Base-by-base conservation (phyloP, 768 basidiomycete species). In the Phylloporus sp. region DNA sequence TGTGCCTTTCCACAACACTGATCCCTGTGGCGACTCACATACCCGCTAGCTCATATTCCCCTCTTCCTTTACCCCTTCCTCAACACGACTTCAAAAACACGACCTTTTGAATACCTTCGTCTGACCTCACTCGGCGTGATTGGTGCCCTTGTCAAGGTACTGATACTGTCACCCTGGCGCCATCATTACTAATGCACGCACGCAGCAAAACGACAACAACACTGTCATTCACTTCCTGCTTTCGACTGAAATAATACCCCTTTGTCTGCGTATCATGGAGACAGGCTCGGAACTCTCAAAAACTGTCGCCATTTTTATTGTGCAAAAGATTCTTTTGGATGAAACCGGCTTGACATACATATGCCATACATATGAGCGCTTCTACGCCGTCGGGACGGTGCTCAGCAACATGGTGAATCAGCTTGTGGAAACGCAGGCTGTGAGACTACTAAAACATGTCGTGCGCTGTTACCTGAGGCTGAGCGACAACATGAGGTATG, bases 81-180 rank as follows among this genome's bases (percentile, higher is more conserved):
- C 61, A 99, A 99, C 71, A 99, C 95, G 6, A 99, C 94, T 12
- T 93, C 91, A 50, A 99, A 99, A 78, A 98, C 95, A 12, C 84
- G 95, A n/a, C 95, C 95, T 2, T 99, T 99, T 66, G 97, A 99
- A 76, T 99, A 99, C 70, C 84, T 99, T 47, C 86, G 97, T n/a
- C 82, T 99, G 50, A 99, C 97, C 12, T 97, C 94, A 34, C 83
- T 99, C n/a, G 97, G 97, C 32, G 97, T 99, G 56, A 99, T 99
- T 59, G 97, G 97, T 36, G 97, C 97, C 18, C 82, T 99, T 45
- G 97, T 99, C 67, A 99, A 99, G 79, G 93, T 93, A 60, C 52
- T 71, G 69, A 27, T 45, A 22, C 41, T 43, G 13, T 44, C 32
- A 36, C 59, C 32, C 53, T 23, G 2, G 24, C 11, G 49, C 7